phyloP scores from a whole-genome alignment of 371 early-diverging fungal species.

The Gilbertella persicaria region DNA sequence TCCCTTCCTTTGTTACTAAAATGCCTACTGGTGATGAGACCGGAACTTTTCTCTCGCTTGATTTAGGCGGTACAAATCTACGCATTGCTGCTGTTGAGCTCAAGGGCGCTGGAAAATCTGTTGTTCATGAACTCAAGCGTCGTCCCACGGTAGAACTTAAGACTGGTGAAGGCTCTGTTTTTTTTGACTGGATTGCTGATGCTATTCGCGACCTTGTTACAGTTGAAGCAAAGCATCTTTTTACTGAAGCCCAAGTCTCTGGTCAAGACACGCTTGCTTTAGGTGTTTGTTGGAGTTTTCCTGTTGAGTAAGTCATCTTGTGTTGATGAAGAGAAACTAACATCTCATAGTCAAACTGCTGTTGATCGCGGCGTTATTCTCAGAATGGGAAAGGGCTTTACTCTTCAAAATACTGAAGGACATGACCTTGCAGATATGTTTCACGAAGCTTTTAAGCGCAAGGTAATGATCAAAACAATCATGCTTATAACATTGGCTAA shows the following conservation, averaged over 20 bases:
- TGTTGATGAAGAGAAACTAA: not conserved
- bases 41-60: conserved; percentile 86
- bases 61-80: conserved; percentile 93
- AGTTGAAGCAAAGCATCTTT: conserved; percentile 30
- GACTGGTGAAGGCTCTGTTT: conserved; percentile 61
- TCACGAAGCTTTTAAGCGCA: conserved; percentile 77
- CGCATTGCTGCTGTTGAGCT: conserved; percentile 82
- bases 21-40: conserved; percentile 85
- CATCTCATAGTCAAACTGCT: conserved; percentile 63
- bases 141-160: conserved; percentile 48
- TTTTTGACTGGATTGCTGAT: conserved; percentile 93
- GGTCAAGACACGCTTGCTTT: conserved; percentile 45
- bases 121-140: conserved; percentile 78
- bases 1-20: conserved; percentile 85
- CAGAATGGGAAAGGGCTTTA: conserved; percentile 94
- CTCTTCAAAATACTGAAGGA: conserved; percentile 72
- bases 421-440: conserved; percentile 83
- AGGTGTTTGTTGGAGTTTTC: conserved; percentile 55
- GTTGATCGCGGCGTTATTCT: conserved; percentile 74
- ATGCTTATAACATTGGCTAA: not conserved
- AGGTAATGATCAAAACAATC: conserved; percentile 33
- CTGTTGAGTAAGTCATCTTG: conserved; percentile 43
- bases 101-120: conserved; percentile 70
- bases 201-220: conserved; percentile 39
- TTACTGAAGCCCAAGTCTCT: conserved; percentile 24